Conservation (phyloP, 306 rosid genomes). For the Casuarina glauca region DNA sequence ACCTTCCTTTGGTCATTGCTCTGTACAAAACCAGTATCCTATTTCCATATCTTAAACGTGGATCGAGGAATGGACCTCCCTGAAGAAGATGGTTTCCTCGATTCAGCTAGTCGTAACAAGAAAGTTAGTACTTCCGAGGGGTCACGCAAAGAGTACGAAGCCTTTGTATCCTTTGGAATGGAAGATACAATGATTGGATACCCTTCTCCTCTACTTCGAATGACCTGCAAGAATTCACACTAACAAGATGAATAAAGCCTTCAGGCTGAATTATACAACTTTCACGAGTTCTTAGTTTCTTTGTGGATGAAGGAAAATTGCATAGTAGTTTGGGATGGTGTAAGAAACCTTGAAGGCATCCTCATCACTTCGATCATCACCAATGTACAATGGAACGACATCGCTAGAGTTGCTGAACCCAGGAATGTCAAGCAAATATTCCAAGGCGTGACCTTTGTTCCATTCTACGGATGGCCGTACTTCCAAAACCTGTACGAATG, state of each 20-base stretch:
- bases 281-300: too few species aligned
- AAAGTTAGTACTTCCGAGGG: constrained; percentile 73
- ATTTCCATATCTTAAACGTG: constrained; percentile 19
- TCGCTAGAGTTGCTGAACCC: constrained; percentile 57
- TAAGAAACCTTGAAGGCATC: constrained; percentile 82
- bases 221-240: constrained; percentile 42
- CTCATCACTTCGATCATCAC: constrained; percentile 91
- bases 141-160: constrained; percentile 65
- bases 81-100: constrained; percentile 45
- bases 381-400: constrained; percentile 76
- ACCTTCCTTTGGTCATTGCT: neutral
- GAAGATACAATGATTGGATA: constrained; percentile 82
- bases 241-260: too few species aligned
- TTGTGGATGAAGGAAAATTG: neutral
- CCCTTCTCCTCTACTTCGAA: constrained; percentile 69
- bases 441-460: constrained; percentile 95
- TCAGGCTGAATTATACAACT: too few species aligned
- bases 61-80: constrained; percentile 28
- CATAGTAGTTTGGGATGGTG: neutral
- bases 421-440: constrained; percentile 67
- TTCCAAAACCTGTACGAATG: constrained; percentile 66
- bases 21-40: neutral
- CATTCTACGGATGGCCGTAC: constrained; percentile 85
- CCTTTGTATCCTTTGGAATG: constrained; percentile 69
- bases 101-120: constrained; percentile 59